A percentile compares a stretch with the other conserved stretches of the same genome.
These are phyloP conservation scores for Hypericum androsaemum DNA, from an alignment of 345 rosid species.

Conservation along the genomic window DNA sequence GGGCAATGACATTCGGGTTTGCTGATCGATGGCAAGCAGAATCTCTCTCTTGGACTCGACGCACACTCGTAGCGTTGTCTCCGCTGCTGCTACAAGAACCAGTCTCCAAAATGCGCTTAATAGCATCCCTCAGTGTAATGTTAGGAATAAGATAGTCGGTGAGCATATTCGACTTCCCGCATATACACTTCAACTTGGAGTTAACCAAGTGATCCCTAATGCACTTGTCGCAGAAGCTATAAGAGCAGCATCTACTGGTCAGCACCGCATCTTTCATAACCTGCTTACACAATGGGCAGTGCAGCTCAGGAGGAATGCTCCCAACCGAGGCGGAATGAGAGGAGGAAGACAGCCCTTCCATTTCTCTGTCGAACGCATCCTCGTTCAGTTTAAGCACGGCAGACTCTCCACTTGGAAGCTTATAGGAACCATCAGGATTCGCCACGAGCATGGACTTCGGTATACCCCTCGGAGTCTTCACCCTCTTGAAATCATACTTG, in stretches of 20 bases:
- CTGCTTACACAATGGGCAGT: not conserved
- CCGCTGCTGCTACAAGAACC: too few relatives aligned
- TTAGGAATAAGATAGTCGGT: not conserved
- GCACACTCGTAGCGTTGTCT: too few relatives aligned
- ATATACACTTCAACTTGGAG: not conserved
- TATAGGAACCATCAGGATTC: too few relatives aligned
- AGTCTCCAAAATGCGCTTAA: too few relatives aligned
- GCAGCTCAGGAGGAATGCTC: not conserved
- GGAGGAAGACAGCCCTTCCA: not conserved
- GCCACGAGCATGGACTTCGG: too few relatives aligned
- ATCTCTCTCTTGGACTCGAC: too few relatives aligned
- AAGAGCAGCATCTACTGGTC: not conserved
- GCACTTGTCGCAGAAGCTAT: not conserved
- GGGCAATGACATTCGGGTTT: too few relatives aligned
- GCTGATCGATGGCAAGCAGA: too few relatives aligned
- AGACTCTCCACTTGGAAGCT: too few relatives aligned
- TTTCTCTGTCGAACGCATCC: not conserved
- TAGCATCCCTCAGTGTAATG: not conserved
- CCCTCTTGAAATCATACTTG: too few relatives aligned
- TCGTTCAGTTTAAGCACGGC: too few relatives aligned
- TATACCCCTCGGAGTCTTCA: too few relatives aligned
- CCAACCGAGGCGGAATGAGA: not conserved
- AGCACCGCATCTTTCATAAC: conserved; percentile 1
- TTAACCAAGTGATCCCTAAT: not conserved
- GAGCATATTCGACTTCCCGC: not conserved